Conservation (phyloP, 2,329 filamentous ascomycete genomes). For the Paracorniculantispora psalliotae region DNA sequence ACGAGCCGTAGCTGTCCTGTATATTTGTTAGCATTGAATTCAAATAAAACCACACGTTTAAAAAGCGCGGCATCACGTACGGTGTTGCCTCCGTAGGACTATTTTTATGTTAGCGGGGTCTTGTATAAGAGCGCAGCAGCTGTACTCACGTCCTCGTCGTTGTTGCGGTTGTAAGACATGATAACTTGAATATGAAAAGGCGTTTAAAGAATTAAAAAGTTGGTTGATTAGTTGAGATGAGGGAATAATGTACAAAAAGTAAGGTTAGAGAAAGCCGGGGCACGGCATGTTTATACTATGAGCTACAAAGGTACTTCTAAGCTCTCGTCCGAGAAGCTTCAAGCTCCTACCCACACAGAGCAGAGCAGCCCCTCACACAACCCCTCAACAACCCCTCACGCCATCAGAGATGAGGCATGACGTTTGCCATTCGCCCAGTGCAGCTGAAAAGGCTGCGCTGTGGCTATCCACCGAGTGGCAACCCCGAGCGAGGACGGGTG, state of each 20-base stretch:
- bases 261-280: neutral
- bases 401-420: constrained; percentile 10
- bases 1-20: constrained; percentile 18
- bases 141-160: constrained; percentile 31
- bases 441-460: constrained; percentile 6
- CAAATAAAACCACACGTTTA: neutral
- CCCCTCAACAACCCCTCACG: constrained; percentile 9
- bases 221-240: neutral
- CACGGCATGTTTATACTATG: constrained; percentile 8
- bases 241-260: neutral
- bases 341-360: neutral
- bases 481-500: neutral
- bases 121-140: neutral
- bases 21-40: neutral
- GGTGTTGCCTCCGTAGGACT: constrained; percentile 25
- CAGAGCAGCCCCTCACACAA: neutral
- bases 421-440: constrained; percentile 1
- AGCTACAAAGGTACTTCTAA: constrained; percentile 10
- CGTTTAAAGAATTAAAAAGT: neutral
- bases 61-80: constrained; percentile 20
- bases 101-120: constrained; percentile 17
- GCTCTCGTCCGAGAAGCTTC: constrained; percentile 9
- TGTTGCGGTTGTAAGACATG: constrained; percentile 46
- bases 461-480: neutral
- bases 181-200: constrained; percentile 17